These are phyloP conservation scores for Aspergillus aculeatus DNA, from an alignment of 2,329 filamentous ascomycete species.

Conservation along the genomic window DNA sequence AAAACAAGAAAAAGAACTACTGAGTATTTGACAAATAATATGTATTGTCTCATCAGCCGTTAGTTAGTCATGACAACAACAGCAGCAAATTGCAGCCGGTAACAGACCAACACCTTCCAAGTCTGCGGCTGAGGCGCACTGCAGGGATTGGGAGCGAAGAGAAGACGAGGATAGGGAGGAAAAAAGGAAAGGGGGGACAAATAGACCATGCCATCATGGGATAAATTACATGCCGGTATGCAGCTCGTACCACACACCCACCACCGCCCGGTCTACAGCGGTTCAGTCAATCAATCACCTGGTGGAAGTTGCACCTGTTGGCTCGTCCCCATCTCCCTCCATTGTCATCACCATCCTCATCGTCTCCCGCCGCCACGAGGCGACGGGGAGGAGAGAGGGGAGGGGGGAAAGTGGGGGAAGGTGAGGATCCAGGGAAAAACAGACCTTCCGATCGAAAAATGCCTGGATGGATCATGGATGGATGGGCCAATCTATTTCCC, in stretches of 20 bases:
- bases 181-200: background rate
- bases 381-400: background rate
- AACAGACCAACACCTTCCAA: slow-evolving; percentile 8
- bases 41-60: background rate
- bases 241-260: background rate
- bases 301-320: background rate
- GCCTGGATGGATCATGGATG: background rate
- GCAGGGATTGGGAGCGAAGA: slow-evolving; percentile 9
- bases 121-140: slow-evolving; percentile 20
- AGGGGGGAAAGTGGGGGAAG: too few species aligned
- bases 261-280: background rate
- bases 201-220: background rate
- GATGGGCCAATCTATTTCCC: background rate
- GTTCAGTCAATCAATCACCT: too few species aligned
- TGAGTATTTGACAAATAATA: background rate
- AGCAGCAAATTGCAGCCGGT: slow-evolving; percentile 1
- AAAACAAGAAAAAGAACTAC: background rate
- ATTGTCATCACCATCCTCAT: background rate
- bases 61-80: background rate
- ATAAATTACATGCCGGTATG: background rate
- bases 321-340: background rate
- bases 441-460: background rate
- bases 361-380: background rate
- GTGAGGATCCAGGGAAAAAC: background rate
- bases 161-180: background rate